phyloP scores from a whole-genome alignment of 2,329 filamentous ascomycete genomes.

The Stagonosporopsis vannaccii region DNA sequence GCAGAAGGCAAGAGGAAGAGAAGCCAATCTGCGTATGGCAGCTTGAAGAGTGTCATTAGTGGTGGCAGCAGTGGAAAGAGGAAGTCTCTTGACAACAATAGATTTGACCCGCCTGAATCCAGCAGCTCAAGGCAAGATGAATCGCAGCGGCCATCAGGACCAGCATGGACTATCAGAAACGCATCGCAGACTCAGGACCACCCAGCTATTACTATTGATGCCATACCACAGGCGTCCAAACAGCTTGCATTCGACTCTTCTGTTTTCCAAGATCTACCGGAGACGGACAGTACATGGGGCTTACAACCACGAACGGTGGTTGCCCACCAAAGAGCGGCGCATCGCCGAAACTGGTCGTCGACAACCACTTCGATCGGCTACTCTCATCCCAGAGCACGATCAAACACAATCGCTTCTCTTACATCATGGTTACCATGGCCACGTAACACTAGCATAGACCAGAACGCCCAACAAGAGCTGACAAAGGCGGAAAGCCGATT shows the following conservation, averaged over 20 bases:
- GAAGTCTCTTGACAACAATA: conserved; percentile 31
- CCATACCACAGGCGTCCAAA: conserved; percentile 45
- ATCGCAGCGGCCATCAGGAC: conserved; percentile 24
- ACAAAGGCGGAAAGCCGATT: conserved; percentile 43
- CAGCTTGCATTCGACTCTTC: conserved; percentile 46
- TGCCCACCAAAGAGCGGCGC: conserved; percentile 21
- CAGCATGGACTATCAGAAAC: conserved; percentile 40
- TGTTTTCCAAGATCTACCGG: conserved; percentile 33
- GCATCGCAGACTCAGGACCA: conserved; percentile 34
- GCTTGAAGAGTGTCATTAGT: conserved; percentile 50
- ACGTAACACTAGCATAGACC: conserved; percentile 29
- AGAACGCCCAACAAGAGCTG: conserved; percentile 30
- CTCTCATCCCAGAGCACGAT: conserved; percentile 26
- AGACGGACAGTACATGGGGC: conserved; percentile 11
- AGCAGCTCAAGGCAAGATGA: conserved; percentile 19
- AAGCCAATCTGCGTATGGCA: conserved; percentile 48
- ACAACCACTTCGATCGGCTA: conserved; percentile 26
- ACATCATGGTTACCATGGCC: conserved; percentile 48
- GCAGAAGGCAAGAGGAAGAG: conserved; percentile 37
- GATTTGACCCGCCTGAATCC: conserved; percentile 28
- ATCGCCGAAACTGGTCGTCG: conserved; percentile 35
- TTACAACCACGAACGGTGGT: conserved; percentile 22
- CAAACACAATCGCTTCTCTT: conserved; percentile 41
- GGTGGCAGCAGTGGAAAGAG: conserved; percentile 44
- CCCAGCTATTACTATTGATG: conserved; percentile 43